Evolutionary conservation across 805 yeast genomes (phyloP).

Genomic region (Myxozyma neglecta): DNA sequence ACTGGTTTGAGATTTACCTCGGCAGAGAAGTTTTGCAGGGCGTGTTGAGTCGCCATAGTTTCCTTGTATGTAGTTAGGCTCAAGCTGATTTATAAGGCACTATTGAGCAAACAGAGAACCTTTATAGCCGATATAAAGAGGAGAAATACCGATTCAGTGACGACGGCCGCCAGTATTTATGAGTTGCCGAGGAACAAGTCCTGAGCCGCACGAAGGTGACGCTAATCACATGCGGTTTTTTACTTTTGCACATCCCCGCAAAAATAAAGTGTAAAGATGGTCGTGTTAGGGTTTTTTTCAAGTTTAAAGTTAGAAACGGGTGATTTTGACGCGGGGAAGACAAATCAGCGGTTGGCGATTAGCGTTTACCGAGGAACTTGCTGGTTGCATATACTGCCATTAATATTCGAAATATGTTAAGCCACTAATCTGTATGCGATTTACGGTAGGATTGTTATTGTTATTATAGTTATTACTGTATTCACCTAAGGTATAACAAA

Average conservation of each 20-base stretch:
- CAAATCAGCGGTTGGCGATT: neutral
- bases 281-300: neutral
- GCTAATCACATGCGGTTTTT: conserved; percentile 4
- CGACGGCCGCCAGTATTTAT: neutral
- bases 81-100: neutral
- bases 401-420: neutral
- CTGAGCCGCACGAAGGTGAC: conserved; percentile 6
- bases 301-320: too few relatives aligned
- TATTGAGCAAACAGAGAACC: neutral
- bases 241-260: neutral
- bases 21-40: conserved; percentile 14
- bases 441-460: neutral
- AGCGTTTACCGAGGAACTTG: neutral
- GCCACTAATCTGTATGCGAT: neutral
- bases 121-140: neutral
- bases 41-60: conserved; percentile 16
- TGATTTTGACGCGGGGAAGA: neutral
- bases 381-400: too few relatives aligned
- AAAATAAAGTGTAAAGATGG: neutral
- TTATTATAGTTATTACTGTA: too few relatives aligned
- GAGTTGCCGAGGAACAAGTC: conserved; percentile 8
- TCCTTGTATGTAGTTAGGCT: neutral
- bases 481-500: too few relatives aligned
- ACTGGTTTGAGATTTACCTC: conserved; percentile 7
- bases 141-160: neutral